These are phyloP conservation scores for Lichtheimia ornata DNA, from an alignment of 371 early-diverging fungal genomes.

Conservation along the genomic window DNA sequence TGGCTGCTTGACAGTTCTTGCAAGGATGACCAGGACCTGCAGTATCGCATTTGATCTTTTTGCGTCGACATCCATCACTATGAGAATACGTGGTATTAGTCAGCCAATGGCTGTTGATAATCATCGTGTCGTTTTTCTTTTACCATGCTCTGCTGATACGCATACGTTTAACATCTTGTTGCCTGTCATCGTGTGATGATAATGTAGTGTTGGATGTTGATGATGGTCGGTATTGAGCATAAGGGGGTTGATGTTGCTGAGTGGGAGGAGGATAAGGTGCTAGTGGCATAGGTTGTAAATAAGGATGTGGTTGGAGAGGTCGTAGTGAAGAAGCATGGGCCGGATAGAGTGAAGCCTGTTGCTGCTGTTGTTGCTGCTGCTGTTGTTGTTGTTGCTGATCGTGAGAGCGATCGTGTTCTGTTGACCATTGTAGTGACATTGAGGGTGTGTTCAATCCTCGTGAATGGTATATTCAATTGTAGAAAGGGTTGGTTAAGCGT, in stretches of 20 bases:
- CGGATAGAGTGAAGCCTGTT: not conserved
- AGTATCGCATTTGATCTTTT: constrained; percentile 32
- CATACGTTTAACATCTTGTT: constrained; percentile 27
- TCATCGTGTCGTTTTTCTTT: not conserved
- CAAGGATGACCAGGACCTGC: constrained; percentile 13
- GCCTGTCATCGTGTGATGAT: constrained; percentile 12
- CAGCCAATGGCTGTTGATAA: not conserved
- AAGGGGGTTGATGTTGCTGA: constrained; percentile 2
- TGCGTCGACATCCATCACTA: constrained; percentile 32
- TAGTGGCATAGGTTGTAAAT: constrained; percentile 3
- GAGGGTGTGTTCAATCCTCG: too few relatives aligned
- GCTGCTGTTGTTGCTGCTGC: not conserved
- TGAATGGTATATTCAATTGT: too few relatives aligned
- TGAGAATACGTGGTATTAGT: constrained; percentile 1
- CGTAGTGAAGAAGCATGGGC: constrained; percentile 4
- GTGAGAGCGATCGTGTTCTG: too few relatives aligned
- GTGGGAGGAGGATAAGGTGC: not conserved
- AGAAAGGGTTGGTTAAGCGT: too few relatives aligned
- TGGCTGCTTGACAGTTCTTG: constrained; percentile 19
- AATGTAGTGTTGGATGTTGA: not conserved
- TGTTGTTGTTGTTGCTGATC: constrained; percentile 5
- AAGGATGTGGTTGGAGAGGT: constrained; percentile 26
- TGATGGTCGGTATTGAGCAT: not conserved
- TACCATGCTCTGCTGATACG: constrained; percentile 52
- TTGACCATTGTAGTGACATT: too few relatives aligned